A percentile compares a stretch with the other conserved stretches of the same genome.
These are phyloP conservation scores for Erigeron canadensis DNA, from an alignment of 129 eudicot species.

Conservation along the genomic window DNA sequence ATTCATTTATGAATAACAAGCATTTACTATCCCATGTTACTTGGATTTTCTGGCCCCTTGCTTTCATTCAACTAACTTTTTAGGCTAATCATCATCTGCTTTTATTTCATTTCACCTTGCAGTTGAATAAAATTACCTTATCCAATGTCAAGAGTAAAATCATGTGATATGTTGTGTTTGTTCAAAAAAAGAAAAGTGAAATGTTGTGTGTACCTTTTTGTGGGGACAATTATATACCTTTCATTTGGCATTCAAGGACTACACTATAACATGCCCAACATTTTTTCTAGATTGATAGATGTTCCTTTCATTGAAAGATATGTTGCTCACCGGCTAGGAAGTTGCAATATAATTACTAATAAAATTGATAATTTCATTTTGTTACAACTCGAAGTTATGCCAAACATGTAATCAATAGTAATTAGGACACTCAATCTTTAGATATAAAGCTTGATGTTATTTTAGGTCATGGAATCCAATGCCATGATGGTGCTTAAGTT, in stretches of 20 bases:
- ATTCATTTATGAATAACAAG: constrained; percentile 13
- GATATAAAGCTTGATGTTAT: not conserved
- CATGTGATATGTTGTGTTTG: constrained; percentile 11
- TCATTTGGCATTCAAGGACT: not conserved
- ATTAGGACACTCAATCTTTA: constrained; percentile 21
- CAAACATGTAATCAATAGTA: not conserved
- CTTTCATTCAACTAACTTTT: constrained; percentile 26
- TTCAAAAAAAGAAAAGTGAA: too few species aligned
- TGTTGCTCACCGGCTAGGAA: constrained; percentile 14
- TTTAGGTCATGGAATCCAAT: constrained; percentile 43
- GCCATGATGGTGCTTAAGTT: constrained; percentile 74
- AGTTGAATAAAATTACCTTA: not conserved
- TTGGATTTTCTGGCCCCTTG: constrained; percentile 17
- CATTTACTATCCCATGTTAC: constrained; percentile 35
- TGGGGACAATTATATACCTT: not conserved
- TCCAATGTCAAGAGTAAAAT: constrained; percentile 12
- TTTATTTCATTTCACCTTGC: constrained; percentile 23
- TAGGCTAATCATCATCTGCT: constrained; percentile 12
- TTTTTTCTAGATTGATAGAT: not conserved
- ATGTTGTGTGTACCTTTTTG: too few species aligned
- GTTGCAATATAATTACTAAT: constrained; percentile 3
- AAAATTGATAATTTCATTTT: constrained; percentile 14
- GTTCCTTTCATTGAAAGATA: not conserved
- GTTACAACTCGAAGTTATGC: constrained; percentile 11
- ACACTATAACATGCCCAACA: constrained; percentile 1